Percentiles rank a stretch among this genome's conserved stretches.
Conservation (phyloP, 108 stramenopile species). For the Cylindrotheca fusiformis region DNA sequence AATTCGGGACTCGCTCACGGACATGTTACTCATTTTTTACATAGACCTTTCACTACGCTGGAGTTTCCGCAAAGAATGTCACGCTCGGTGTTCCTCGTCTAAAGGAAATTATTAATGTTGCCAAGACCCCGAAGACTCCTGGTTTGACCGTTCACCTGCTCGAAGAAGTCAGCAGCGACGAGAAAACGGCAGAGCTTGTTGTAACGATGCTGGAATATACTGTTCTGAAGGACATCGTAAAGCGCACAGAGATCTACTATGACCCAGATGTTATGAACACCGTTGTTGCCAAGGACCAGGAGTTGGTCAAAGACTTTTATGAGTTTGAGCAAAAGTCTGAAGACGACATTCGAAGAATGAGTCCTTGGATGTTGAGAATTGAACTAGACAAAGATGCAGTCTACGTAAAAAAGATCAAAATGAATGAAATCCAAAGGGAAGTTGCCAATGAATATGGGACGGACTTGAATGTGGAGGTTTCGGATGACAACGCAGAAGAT, state of each 20-base stretch:
- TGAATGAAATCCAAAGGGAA: conserved; percentile 82
- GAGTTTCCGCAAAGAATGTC: conserved; percentile 98
- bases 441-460: conserved; percentile 82
- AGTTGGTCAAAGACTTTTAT: conserved; percentile 91
- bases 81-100: conserved; percentile 98
- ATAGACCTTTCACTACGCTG: conserved; percentile 96
- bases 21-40: conserved; percentile 14
- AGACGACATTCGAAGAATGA: conserved; percentile 81
- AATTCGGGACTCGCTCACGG: not conserved
- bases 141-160: conserved; percentile 89
- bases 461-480: conserved; percentile 87
- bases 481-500: conserved; percentile 91
- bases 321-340: conserved; percentile 85
- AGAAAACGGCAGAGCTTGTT: conserved; percentile 79
- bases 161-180: conserved; percentile 77
- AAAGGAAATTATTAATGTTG: conserved; percentile 98
- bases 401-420: conserved; percentile 88
- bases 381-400: conserved; percentile 89
- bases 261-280: conserved; percentile 93
- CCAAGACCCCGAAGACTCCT: conserved; percentile 96
- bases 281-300: conserved; percentile 88
- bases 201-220: conserved; percentile 92
- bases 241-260: conserved; percentile 93
- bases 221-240: conserved; percentile 86
- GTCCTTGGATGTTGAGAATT: conserved; percentile 97